phyloP scores from a whole-genome alignment of 2,329 filamentous ascomycete species.

The Cryoendolithus antarcticus region DNA sequence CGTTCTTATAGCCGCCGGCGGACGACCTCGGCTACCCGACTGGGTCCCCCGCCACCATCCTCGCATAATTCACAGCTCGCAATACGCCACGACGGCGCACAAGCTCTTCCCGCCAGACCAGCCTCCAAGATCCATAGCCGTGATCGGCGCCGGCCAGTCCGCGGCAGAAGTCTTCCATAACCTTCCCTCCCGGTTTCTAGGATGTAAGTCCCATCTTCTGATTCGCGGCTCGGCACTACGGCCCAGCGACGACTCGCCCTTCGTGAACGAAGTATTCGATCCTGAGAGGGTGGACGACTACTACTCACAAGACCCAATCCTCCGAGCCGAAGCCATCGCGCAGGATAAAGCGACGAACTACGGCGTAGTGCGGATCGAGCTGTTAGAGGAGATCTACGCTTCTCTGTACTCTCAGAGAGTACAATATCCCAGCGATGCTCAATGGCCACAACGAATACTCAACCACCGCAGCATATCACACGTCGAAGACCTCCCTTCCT shows the following conservation, averaged over 20 bases:
- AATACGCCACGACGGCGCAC: constrained; percentile 58
- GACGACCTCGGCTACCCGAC: constrained; percentile 57
- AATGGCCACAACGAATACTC: constrained; percentile 75
- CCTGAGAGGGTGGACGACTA: constrained; percentile 69
- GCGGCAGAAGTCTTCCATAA: constrained; percentile 94
- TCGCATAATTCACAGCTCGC: constrained; percentile 75
- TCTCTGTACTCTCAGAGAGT: constrained; percentile 77
- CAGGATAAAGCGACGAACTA: constrained; percentile 84
- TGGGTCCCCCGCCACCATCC: constrained; percentile 57
- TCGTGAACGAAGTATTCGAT: constrained; percentile 96
- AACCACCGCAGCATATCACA: constrained; percentile 53
- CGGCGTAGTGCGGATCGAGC: constrained; percentile 77
- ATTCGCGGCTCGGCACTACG: constrained; percentile 74
- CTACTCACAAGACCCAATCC: constrained; percentile 52
- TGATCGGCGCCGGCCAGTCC: constrained; percentile 82
- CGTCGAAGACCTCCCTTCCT: constrained; percentile 26
- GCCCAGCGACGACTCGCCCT: constrained; percentile 90
- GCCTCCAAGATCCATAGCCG: constrained; percentile 59
- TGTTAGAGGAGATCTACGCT: constrained; percentile 82
- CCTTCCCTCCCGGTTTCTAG: constrained; percentile 69
- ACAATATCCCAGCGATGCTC: constrained; percentile 53
- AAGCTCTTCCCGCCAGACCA: constrained; percentile 45
- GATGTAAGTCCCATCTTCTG: constrained; percentile 62
- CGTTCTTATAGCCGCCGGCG: constrained; percentile 58
- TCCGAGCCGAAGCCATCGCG: constrained; percentile 49